These are phyloP conservation scores for Xerocomus potaroensis DNA, from an alignment of 768 basidiomycete species.

Conservation along the genomic window DNA sequence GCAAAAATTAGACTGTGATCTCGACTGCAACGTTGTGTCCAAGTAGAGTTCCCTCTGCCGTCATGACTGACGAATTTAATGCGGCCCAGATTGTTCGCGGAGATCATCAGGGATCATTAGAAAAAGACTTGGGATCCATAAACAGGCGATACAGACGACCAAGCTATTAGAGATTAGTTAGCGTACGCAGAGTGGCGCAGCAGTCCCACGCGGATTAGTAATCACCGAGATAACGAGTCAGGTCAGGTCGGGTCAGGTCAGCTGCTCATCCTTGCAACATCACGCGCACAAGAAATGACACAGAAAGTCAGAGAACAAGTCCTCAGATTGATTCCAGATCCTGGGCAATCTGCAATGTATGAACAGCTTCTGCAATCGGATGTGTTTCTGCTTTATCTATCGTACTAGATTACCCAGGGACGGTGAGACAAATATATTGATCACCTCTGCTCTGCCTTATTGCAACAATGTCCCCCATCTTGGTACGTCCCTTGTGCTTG, in stretches of 20 bases:
- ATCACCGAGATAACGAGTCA: slow-evolving; percentile 5
- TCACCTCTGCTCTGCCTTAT: slow-evolving; percentile 94
- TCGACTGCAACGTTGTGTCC: neutral
- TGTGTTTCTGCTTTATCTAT: neutral
- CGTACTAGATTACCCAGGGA: slow-evolving; percentile 63
- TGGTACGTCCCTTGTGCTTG: slow-evolving; percentile 44
- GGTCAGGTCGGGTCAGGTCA: no score
- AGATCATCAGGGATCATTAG: no score
- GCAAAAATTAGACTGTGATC: neutral
- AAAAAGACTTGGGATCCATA: neutral
- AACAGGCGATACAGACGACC: no score
- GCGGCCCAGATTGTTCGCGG: no score
- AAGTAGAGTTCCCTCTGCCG: neutral
- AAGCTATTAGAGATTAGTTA: no score
- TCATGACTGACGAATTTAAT: neutral
- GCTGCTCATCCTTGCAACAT: no score
- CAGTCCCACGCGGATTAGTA: slow-evolving; percentile 8
- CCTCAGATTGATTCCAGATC: slow-evolving; percentile 47
- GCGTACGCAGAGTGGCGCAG: no score
- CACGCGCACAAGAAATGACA: slow-evolving; percentile 34
- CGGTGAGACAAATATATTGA: slow-evolving; percentile 83
- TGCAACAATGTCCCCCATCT: slow-evolving; percentile 98
- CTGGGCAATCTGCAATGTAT: slow-evolving; percentile 50
- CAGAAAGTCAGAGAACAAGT: slow-evolving; percentile 54
- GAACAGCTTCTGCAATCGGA: slow-evolving; percentile 1